Evolutionary conservation across 1,139 yeast genomes (phyloP).

Genomic region (Blastobotrys ciferrii): DNA sequence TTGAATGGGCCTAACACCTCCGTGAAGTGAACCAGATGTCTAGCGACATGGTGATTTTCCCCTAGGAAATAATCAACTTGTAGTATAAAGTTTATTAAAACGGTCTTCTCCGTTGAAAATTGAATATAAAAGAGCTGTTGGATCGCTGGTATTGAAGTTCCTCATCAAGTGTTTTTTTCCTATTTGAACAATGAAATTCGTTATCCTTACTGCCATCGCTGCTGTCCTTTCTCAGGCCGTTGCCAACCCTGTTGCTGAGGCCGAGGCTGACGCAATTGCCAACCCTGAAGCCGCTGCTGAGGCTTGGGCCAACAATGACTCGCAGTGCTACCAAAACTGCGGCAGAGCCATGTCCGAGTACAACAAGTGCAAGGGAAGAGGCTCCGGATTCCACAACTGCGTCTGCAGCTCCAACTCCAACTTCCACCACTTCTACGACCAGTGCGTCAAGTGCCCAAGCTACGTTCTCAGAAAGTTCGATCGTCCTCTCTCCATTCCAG

Average conservation of each 20-base stretch:
- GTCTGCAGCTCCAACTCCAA: not conserved
- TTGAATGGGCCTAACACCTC: too few relatives aligned
- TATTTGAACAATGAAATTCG: not conserved
- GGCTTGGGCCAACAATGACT: not conserved
- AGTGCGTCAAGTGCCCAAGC: slow-evolving; percentile 3
- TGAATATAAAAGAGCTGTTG: too few relatives aligned
- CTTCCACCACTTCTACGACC: slow-evolving; percentile 2
- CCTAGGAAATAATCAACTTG: too few relatives aligned
- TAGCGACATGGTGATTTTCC: too few relatives aligned
- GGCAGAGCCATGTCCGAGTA: not conserved
- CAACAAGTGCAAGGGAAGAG: slow-evolving; percentile 1
- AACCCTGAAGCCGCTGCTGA: not conserved
- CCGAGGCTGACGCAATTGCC: not conserved
- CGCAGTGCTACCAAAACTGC: not conserved
- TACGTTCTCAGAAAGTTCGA: not conserved
- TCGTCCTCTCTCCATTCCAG: not conserved
- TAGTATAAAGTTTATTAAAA: too few relatives aligned
- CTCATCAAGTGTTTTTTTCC: too few relatives aligned
- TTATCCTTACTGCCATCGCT: not conserved
- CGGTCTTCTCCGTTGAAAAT: too few relatives aligned
- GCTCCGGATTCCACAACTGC: not conserved
- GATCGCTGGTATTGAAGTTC: too few relatives aligned
- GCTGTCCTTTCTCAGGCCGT: not conserved
- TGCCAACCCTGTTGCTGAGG: not conserved
- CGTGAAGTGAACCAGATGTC: too few relatives aligned